Evolutionary conservation across 805 yeast genomes (phyloP).

Genomic region (Ogataea angusta): DNA sequence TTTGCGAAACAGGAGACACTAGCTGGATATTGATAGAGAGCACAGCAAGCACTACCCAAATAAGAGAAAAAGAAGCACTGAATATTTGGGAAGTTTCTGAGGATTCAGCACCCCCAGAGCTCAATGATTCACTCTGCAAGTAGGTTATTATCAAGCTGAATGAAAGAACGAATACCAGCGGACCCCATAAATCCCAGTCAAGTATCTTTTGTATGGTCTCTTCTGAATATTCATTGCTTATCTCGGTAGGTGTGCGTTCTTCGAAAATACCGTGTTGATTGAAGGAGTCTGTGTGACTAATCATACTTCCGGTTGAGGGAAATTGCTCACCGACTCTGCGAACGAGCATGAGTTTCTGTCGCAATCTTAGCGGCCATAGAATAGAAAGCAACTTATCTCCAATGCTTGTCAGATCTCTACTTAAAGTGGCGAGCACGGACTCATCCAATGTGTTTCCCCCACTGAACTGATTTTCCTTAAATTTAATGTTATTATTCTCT

Average conservation of each 20-base stretch:
- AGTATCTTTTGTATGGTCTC: slow-evolving; percentile 36
- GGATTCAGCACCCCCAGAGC: slow-evolving; percentile 24
- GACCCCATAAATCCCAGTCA: slow-evolving; percentile 68
- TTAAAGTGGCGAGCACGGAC: slow-evolving; percentile 47
- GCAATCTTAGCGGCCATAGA: slow-evolving; percentile 36
- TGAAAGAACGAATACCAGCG: slow-evolving; percentile 47
- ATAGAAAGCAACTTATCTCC: slow-evolving; percentile 35
- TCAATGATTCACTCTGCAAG: slow-evolving; percentile 33
- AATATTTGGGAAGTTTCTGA: slow-evolving; percentile 45
- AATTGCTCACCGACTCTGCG: slow-evolving; percentile 27
- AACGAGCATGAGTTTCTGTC: slow-evolving; percentile 30
- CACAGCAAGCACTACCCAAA: slow-evolving; percentile 48
- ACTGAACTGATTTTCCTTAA: slow-evolving; percentile 47
- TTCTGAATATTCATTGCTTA: slow-evolving; percentile 29
- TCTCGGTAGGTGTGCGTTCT: too few relatives aligned
- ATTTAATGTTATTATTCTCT: slow-evolving; percentile 26
- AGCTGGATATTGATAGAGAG: slow-evolving; percentile 53
- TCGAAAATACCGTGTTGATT: too few relatives aligned
- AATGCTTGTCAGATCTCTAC: slow-evolving; percentile 33
- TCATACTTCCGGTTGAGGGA: slow-evolving; percentile 8
- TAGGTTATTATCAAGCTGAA: slow-evolving; percentile 49
- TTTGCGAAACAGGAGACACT: slow-evolving; percentile 44
- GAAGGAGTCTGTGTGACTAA: too few relatives aligned
- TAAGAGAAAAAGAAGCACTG: slow-evolving; percentile 50
- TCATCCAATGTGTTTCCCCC: slow-evolving; percentile 62